phyloP scores from a whole-genome alignment of 305 asterid genomes.

The Plantago coronopus region DNA sequence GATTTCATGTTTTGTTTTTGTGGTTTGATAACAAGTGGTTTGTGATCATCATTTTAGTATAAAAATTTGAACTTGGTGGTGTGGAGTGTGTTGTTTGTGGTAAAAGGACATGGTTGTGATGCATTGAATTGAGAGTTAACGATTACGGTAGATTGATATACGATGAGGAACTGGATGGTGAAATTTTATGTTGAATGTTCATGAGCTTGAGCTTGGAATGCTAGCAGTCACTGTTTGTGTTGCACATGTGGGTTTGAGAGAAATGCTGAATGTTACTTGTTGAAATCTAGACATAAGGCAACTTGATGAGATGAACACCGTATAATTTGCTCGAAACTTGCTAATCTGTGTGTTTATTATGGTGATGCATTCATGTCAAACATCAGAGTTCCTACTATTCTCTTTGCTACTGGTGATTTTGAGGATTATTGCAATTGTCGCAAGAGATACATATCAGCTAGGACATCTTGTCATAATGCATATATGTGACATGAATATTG shows the following conservation, averaged over 20 bases:
- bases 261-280: neutral
- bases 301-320: conserved; percentile 14
- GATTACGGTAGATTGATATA: no score
- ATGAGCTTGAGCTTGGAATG: neutral
- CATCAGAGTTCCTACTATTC: conserved; percentile 1
- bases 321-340: neutral
- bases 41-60: conserved; percentile 5
- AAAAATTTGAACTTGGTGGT: conserved; percentile 20
- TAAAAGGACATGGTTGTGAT: no score
- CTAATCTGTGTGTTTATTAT: conserved; percentile 8
- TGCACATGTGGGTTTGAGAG: neutral
- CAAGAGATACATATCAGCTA: neutral
- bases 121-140: no score
- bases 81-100: no score
- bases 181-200: neutral
- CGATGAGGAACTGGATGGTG: neutral
- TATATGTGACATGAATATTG: conserved; percentile 17
- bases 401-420: conserved; percentile 4
- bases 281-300: conserved; percentile 6
- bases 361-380: neutral
- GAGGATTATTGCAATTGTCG: conserved; percentile 10
- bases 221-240: neutral
- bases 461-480: conserved; percentile 9
- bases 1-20: conserved; percentile 11
- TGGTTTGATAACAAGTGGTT: conserved; percentile 18